Percentiles rank a stretch among this genome's conserved stretches.
Evolutionary conservation across 441 rosid species (phyloP).

Genomic region (Syzygium syzygioides): DNA sequence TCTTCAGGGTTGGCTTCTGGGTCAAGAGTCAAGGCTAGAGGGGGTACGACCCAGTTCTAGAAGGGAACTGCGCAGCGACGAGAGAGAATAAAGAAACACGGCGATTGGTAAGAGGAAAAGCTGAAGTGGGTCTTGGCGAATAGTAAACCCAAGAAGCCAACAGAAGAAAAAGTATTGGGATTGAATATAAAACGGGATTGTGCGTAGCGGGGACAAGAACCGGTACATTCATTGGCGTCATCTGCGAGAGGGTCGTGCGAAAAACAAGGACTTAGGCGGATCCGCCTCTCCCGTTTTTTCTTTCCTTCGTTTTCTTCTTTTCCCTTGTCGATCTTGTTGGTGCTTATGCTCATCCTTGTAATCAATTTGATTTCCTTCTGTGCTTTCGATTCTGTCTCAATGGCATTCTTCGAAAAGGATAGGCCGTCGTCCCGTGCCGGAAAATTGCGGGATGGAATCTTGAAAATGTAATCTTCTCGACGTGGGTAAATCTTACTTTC

Average conservation of each 20-base stretch:
- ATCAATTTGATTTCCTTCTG: neutral
- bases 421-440: rapidly evolving
- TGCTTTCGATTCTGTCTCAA: neutral
- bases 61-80: neutral
- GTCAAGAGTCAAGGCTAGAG: neutral
- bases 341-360: neutral
- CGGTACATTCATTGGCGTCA: neutral
- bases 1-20: neutral
- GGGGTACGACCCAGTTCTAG: neutral
- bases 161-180: neutral
- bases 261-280: neutral
- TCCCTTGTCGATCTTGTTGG: neutral
- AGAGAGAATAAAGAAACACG: neutral
- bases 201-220: neutral
- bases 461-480: neutral
- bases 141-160: neutral
- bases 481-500: neutral
- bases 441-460: neutral
- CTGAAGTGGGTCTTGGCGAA: neutral
- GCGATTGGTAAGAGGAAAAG: neutral
- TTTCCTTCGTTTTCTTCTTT: neutral
- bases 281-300: neutral
- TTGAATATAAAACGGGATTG: neutral
- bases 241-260: neutral
- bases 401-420: neutral